A percentile compares a stretch with the other conserved stretches of the same genome.
phyloP scores from a whole-genome alignment of 805 yeast genomes.

The Alloascoidea africana region DNA sequence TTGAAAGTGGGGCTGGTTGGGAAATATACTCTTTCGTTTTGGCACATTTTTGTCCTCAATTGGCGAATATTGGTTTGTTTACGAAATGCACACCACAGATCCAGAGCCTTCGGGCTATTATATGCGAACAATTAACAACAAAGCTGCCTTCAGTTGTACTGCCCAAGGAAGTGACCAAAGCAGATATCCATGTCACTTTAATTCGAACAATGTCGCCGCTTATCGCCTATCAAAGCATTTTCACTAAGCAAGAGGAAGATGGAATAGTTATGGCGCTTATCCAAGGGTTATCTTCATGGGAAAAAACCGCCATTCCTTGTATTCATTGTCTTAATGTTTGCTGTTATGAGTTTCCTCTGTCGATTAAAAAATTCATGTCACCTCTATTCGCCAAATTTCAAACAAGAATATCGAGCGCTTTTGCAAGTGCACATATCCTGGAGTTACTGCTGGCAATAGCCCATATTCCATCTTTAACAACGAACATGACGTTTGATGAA shows the following conservation, averaged over 20 bases:
- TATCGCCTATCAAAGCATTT: constrained; percentile 39
- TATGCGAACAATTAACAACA: constrained; percentile 45
- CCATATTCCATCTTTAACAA: constrained; percentile 47
- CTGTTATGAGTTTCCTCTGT: constrained; percentile 65
- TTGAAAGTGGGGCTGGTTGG: constrained; percentile 48
- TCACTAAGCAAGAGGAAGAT: constrained; percentile 45
- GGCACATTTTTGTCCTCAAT: constrained; percentile 58
- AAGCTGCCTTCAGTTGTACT: constrained; percentile 27
- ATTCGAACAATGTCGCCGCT: constrained; percentile 49
- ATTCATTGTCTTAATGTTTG: constrained; percentile 63
- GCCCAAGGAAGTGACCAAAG: constrained; percentile 31
- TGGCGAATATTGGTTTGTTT: constrained; percentile 42
- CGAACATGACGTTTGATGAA: constrained; percentile 65
- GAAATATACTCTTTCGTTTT: constrained; percentile 51
- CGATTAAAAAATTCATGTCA: constrained; percentile 52
- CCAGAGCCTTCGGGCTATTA: constrained; percentile 23
- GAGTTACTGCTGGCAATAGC: constrained; percentile 60
- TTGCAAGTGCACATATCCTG: constrained; percentile 56
- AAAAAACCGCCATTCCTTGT: constrained; percentile 63
- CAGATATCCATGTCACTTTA: constrained; percentile 51
- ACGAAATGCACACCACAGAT: constrained; percentile 24
- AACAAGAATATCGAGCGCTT: constrained; percentile 53
- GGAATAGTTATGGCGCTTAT: constrained; percentile 44
- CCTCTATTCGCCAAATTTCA: constrained; percentile 64
- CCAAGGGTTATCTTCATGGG: constrained; percentile 57